Percentiles rank a stretch among this genome's conserved stretches.
Evolutionary conservation across 108 stramenopile genomes (phyloP).

Genomic region (Fragilaria radians): DNA sequence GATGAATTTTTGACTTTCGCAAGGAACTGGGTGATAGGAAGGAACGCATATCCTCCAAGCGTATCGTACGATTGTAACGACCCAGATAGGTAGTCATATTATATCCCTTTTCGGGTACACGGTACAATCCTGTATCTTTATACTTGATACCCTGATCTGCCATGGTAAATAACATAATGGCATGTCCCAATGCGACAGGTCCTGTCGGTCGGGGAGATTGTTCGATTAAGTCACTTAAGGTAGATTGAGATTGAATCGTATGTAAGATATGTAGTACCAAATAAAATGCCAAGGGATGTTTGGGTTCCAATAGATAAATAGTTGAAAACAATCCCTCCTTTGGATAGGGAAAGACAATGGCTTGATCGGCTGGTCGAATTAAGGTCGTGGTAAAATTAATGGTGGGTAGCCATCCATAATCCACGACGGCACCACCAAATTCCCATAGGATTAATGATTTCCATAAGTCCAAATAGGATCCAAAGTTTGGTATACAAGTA

Average conservation of each 20-base stretch:
- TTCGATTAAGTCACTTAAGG: background rate
- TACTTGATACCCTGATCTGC: background rate
- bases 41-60: background rate
- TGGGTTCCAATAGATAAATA: background rate
- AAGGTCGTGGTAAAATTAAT: background rate
- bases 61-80: background rate
- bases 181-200: background rate
- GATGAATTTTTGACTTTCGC: background rate
- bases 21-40: background rate
- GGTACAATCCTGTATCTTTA: background rate
- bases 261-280: background rate
- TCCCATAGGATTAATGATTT: background rate
- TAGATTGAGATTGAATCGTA: background rate
- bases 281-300: background rate
- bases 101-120: too few relatives aligned
- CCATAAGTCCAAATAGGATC: background rate
- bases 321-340: background rate
- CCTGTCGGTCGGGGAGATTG: background rate
- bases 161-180: background rate
- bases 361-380: background rate
- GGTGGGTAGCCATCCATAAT: background rate
- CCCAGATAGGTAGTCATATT: too few relatives aligned
- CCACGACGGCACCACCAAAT: background rate
- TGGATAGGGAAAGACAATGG: background rate
- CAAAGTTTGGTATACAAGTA: background rate